A percentile compares a stretch with the other conserved stretches of the same genome.
Evolutionary conservation across 23 red algal genomes (phyloP).

Genomic region (Agarophyton chilense): DNA sequence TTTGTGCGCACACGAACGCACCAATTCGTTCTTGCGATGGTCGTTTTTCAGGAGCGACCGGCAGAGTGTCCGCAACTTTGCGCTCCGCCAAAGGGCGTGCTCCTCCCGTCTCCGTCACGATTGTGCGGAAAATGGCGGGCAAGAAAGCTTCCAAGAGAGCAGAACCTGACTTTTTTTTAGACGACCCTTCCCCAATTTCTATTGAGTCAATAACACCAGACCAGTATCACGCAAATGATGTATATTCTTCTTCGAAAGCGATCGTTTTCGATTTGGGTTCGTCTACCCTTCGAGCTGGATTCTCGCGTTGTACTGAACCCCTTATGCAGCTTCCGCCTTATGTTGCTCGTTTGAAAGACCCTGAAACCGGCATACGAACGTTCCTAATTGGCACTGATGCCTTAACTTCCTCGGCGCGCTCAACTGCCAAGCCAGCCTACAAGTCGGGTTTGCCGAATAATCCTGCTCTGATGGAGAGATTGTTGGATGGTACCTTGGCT

Average conservation of each 20-base stretch:
- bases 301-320: conserved; percentile 41
- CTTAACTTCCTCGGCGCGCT: conserved; percentile 63
- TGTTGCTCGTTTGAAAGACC: conserved; percentile 60
- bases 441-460: conserved; percentile 69
- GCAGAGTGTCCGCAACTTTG: not conserved
- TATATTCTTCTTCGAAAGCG: conserved; percentile 25
- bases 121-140: conserved; percentile 19
- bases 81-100: not conserved
- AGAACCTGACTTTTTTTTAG: conserved; percentile 41
- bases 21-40: not conserved
- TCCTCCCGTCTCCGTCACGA: not conserved
- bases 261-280: conserved; percentile 84
- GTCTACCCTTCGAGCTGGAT: conserved; percentile 77
- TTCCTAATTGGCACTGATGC: conserved; percentile 78
- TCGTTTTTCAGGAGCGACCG: too few relatives aligned
- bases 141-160: conserved; percentile 16
- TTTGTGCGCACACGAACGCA: not conserved
- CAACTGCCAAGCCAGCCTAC: conserved; percentile 59
- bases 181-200: conserved; percentile 37
- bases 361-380: conserved; percentile 60
- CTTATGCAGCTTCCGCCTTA: conserved; percentile 56
- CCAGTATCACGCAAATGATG: conserved; percentile 31
- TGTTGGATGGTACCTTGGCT: conserved; percentile 76
- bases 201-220: conserved; percentile 28
- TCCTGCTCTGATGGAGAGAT: conserved; percentile 66